Base-by-base conservation (phyloP, 805 yeast genomes). In the Clavispora santaluciae region DNA sequence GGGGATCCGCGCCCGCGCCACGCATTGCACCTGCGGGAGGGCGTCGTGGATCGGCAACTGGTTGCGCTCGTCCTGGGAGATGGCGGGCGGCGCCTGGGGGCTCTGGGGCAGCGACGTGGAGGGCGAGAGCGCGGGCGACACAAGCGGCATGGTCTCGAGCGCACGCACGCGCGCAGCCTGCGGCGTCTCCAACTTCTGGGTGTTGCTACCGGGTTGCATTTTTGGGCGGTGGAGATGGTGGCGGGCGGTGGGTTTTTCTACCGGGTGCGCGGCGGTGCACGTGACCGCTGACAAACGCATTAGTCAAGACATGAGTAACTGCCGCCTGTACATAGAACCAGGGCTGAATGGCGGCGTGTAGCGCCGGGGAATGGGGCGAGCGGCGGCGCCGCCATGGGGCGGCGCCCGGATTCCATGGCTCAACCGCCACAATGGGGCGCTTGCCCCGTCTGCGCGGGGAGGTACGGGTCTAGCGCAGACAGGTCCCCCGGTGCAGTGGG, bases 1-100 rank as follows among this genome's bases (percentile, higher is more conserved):
- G 37, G 99, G 99, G 41, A 93, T 91, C 44, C 99, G 72, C 2
- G 99, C 99, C 40, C 99, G 72, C 5, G 96, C 96, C 39, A 88
- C 76, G 61, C 99, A 93, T 54, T 76, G 75, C 10, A 93, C 98
- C 20, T 60, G 52, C 1, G 98, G 98, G 45, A 91, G 53, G 15
- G 43, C 54, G 35, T 69, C 76, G 6, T 81, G 83, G 11, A 79
- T 61, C 22, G 67, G 70, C 29, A 66, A 53, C 22, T 53, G 48
- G 29, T 63, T 42, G 31, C 71, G 50, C 25, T 58, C 57, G 22
- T 49, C 57, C 18, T 59, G 62, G 6, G 50, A 40, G 18, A 53
- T 36, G 20, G 35, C 33, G 9, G 43, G 43, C 10, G 54, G 55
- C 29, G 24, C 21, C 29, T 43, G 40, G 9, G 53, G 54, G 17